phyloP scores from a whole-genome alignment of 1,139 yeast genomes.

The Taphrina pruni region DNA sequence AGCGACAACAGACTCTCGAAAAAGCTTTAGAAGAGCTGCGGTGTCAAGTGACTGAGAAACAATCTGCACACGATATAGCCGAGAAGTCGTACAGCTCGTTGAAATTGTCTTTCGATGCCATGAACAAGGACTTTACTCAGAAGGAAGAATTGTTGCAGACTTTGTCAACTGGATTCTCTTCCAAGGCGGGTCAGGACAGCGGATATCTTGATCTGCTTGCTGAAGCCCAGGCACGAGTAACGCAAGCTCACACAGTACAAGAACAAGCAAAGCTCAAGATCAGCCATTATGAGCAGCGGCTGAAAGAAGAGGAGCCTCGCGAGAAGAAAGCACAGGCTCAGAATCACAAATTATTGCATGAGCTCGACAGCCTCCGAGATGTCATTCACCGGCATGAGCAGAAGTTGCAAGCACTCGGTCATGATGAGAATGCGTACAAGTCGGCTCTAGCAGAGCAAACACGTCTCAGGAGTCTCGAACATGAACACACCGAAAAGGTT shows the following conservation, averaged over 20 bases:
- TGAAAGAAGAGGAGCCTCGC: constrained; percentile 61
- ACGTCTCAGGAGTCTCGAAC: constrained; percentile 53
- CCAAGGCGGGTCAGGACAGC: constrained; percentile 77
- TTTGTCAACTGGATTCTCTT: constrained; percentile 86
- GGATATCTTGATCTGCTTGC: constrained; percentile 74
- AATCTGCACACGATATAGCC: constrained; percentile 48
- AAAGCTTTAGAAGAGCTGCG: constrained; percentile 48
- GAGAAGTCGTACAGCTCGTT: constrained; percentile 57
- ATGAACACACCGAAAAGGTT: constrained; percentile 59
- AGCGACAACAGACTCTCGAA: constrained; percentile 44
- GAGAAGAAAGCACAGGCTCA: constrained; percentile 63
- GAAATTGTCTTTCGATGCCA: constrained; percentile 55
- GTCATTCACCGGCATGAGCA: constrained; percentile 56
- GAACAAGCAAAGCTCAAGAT: constrained; percentile 69
- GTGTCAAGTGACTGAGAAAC: constrained; percentile 41
- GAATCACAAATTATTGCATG: constrained; percentile 55
- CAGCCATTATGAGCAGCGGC: constrained; percentile 62
- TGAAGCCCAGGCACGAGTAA: constrained; percentile 65
- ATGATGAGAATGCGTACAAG: constrained; percentile 56
- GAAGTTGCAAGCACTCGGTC: constrained; percentile 64
- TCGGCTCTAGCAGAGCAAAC: constrained; percentile 47
- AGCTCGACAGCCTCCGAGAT: constrained; percentile 57
- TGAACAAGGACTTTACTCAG: constrained; percentile 61
- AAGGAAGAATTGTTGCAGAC: constrained; percentile 84
- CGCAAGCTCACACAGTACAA: constrained; percentile 62